Base-by-base conservation (phyloP, 2,329 filamentous ascomycete genomes). In the Aureobasidium pullulans region DNA sequence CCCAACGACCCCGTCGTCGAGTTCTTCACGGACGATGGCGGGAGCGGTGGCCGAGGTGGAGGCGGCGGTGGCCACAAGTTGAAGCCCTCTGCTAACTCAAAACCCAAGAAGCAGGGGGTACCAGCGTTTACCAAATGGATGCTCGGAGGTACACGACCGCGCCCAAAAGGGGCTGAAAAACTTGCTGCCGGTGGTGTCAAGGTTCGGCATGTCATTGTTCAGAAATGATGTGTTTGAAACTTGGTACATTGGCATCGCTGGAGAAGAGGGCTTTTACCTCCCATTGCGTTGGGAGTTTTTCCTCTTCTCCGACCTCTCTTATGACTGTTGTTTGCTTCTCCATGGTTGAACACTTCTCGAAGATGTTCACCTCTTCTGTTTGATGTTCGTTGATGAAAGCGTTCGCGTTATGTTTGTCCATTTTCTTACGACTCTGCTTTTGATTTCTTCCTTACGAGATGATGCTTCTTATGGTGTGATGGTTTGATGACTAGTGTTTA, bases 111-210 rank as follows among this genome's bases (percentile, higher is more conserved):
- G 34, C 47, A 48, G 39, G 43, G 48, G 43, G 43, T 57, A 8
- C 43, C 54, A 2, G 43, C 43, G 9, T 40, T 57, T 2, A 39
- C 32, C 19, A 48, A 23, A 36, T 57, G 54, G 54, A 57, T 57
- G 54, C 43, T 57, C 34, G 54, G 54, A 19, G 52, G n/a, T 3
- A 15, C 40, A 16, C 39, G 52, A 10, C 29, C 52, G 32, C 53
- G 40, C 53, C 53, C 53, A 57, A 57, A 57, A 57, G 53, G 53
- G 32, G 23, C 36, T 57, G 42, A 57, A 57, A 57, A 57, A 57
- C 42, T 39, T 28, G 39, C 39, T 43, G 50, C 50, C n/a, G 39
- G n/a, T 16, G 50, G 50, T 29, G 50, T 43, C 50, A 54, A 54
- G 13, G 28, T 54, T 13, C 50, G 39, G 42, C 50, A 43, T 19